Conservation (phyloP, 2,329 filamentous ascomycete species). For the Botrytis porri region DNA sequence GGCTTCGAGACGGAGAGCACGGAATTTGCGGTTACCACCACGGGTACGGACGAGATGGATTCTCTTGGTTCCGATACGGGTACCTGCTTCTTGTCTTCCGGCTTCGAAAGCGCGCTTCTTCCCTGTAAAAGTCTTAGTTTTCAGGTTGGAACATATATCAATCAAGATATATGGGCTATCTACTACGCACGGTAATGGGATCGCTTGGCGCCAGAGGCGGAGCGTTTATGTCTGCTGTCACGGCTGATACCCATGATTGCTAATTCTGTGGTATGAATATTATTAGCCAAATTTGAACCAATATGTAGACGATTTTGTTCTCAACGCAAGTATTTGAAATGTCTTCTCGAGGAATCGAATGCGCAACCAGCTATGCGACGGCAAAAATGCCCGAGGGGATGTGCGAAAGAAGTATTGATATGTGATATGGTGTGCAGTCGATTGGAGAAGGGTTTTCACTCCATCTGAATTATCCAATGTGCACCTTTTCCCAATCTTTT, state of each 20-base stretch:
- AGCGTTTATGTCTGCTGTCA: constrained; percentile 99
- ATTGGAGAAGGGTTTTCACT: constrained; percentile 3
- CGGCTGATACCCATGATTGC: constrained; percentile 99
- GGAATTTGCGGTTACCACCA: constrained; percentile 99
- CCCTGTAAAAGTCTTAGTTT: constrained; percentile 57
- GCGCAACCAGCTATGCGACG: constrained; percentile 11
- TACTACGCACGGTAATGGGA: constrained; percentile 79
- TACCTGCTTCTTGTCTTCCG: constrained; percentile 98
- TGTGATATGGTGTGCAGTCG: constrained; percentile 13
- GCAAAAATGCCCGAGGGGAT: neutral
- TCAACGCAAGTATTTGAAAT: neutral
- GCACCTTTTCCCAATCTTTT: constrained; percentile 7
- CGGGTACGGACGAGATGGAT: constrained; percentile 96
- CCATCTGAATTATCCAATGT: constrained; percentile 9
- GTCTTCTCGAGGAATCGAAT: constrained; percentile 1
- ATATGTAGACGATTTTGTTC: neutral
- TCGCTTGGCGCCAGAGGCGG: constrained; percentile 97
- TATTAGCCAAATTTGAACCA: constrained; percentile 30
- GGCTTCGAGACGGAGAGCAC: constrained; percentile 94
- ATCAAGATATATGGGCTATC: constrained; percentile 62
- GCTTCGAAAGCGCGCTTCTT: constrained; percentile 99
- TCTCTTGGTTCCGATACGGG: constrained; percentile 96
- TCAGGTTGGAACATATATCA: constrained; percentile 72
- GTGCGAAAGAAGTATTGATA: constrained; percentile 11
- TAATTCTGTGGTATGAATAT: constrained; percentile 52